phyloP scores from a whole-genome alignment of 2,329 filamentous ascomycete species.

The Arthrobotrys pseudoclavata region DNA sequence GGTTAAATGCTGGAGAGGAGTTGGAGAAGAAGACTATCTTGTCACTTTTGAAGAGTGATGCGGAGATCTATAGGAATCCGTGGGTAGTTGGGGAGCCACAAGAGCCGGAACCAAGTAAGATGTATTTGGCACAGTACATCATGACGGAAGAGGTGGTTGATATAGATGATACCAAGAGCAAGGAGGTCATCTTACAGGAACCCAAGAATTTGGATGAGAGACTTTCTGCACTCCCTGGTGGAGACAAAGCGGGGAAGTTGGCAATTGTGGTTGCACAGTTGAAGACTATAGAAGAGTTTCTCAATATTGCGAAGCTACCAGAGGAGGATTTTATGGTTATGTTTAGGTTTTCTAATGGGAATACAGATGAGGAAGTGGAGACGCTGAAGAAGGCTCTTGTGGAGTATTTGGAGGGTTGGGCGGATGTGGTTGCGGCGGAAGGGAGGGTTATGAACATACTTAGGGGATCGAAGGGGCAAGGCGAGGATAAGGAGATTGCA shows the following conservation, averaged over 20 bases:
- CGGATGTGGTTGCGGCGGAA: conserved; percentile 53
- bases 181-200: conserved; percentile 36
- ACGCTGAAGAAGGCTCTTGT: conserved; percentile 41
- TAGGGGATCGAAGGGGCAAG: conserved; percentile 25
- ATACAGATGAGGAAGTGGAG: conserved; percentile 45
- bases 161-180: conserved; percentile 20
- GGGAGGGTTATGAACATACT: conserved; percentile 40
- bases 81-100: conserved; percentile 47
- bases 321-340: conserved; percentile 38
- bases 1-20: conserved; percentile 28
- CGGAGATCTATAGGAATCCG: conserved; percentile 49
- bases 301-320: conserved; percentile 46
- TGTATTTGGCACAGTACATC: conserved; percentile 44
- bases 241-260: conserved; percentile 51
- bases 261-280: conserved; percentile 41
- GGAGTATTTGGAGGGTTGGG: conserved; percentile 48
- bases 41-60: conserved; percentile 37
- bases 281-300: conserved; percentile 29
- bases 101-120: conserved; percentile 51
- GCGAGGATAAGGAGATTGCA: conserved; percentile 50
- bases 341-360: conserved; percentile 45
- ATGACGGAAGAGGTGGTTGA: conserved; percentile 41
- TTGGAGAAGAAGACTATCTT: conserved; percentile 29
- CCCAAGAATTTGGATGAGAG: conserved; percentile 34
- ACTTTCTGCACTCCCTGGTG: conserved; percentile 43